Evolutionary conservation across 2,329 filamentous ascomycete species (phyloP).

Genomic region (Boeremia lycopersici): DNA sequence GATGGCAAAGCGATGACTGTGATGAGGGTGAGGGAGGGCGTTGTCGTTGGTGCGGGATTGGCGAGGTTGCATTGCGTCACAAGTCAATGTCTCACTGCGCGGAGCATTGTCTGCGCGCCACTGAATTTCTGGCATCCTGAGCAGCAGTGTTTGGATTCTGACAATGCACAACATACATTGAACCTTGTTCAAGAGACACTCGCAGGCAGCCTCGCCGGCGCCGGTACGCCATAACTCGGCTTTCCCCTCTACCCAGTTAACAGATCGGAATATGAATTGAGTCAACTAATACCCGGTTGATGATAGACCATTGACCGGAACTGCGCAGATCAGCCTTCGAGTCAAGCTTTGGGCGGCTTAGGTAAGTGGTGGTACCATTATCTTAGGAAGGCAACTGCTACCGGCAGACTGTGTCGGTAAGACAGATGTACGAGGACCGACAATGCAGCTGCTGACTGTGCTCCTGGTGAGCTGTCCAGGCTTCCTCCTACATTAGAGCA

Average conservation of each 20-base stretch:
- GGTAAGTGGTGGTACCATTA: background rate
- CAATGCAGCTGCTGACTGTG: no score
- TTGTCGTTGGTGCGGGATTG: background rate
- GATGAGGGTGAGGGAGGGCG: background rate
- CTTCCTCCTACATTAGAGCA: background rate
- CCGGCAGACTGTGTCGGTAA: background rate
- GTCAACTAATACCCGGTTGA: background rate
- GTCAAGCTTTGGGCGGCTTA: constrained; percentile 1
- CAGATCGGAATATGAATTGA: background rate
- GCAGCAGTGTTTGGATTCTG: background rate
- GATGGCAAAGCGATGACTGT: constrained; percentile 4
- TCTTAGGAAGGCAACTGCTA: background rate
- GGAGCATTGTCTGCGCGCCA: background rate
- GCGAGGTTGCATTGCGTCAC: constrained; percentile 7
- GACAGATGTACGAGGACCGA: no score
- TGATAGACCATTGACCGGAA: constrained; percentile 3
- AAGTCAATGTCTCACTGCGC: constrained; percentile 3
- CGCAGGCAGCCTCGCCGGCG: background rate
- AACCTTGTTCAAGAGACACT: background rate
- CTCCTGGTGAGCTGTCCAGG: background rate
- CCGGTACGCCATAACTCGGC: background rate
- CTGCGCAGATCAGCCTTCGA: background rate
- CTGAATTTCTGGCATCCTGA: background rate
- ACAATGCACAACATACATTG: background rate
- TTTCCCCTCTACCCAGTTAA: constrained; percentile 2